phyloP scores from a whole-genome alignment of 768 basidiomycete genomes.

The Gymnopilus dilepis region DNA sequence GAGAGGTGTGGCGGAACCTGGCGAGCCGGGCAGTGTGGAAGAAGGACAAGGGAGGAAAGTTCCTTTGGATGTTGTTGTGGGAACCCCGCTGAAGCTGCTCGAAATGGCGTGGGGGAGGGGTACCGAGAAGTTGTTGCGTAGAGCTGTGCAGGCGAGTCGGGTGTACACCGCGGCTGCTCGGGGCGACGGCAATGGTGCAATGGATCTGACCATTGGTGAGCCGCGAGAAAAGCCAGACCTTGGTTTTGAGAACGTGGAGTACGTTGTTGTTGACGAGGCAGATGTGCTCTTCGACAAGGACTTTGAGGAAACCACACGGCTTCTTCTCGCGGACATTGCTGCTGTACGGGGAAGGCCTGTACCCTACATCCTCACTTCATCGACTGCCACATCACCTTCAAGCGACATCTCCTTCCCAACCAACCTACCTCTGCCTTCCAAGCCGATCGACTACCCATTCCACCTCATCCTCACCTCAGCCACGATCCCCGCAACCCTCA shows the following conservation, averaged over 20 bases:
- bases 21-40: conserved; percentile 20
- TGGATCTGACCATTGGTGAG: conserved; percentile 33
- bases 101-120: conserved; percentile 57
- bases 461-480: conserved; percentile 84
- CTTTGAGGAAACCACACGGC: conserved; percentile 75
- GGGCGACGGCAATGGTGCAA: too few species aligned
- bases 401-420: conserved; percentile 18
- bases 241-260: conserved; percentile 75
- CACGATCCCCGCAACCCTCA: conserved; percentile 82
- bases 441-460: conserved; percentile 68
- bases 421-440: conserved; percentile 18
- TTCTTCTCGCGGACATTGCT: conserved; percentile 73
- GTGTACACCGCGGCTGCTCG: not conserved
- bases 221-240: conserved; percentile 57
- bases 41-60: conserved; percentile 28
- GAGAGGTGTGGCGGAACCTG: conserved; percentile 22
- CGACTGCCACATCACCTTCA: conserved; percentile 12
- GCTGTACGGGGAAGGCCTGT: conserved; percentile 60
- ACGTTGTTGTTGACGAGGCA: conserved; percentile 92
- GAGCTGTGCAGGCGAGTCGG: conserved; percentile 18
- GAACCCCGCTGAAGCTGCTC: conserved; percentile 67
- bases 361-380: conserved; percentile 32
- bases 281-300: conserved; percentile 90
- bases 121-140: conserved; percentile 31
- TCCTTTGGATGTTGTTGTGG: conserved; percentile 60